Percentiles rank a stretch among this genome's conserved stretches.
phyloP scores from a whole-genome alignment of 306 rosid genomes.

The Acacia melanoxylon region DNA sequence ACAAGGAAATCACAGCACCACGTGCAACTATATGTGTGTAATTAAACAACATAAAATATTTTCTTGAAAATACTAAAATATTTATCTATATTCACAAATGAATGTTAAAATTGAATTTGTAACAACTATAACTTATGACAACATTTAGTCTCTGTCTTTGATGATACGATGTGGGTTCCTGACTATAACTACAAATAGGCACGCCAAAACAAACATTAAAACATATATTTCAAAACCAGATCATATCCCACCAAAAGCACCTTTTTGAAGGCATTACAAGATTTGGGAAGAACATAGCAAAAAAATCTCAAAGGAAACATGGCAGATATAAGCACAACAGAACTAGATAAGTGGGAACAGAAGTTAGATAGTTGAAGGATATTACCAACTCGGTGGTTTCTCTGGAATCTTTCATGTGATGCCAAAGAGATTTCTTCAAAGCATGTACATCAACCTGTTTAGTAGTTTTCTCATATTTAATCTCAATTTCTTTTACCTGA shows the following conservation, averaged over 20 bases:
- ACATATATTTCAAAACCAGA: not conserved
- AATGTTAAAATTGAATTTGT: not conserved
- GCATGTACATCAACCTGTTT: not conserved
- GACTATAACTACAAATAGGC: not conserved
- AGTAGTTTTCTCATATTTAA: not conserved
- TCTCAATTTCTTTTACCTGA: not conserved
- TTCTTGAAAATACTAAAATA: not conserved
- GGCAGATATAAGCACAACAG: not conserved
- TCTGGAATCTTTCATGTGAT: not conserved
- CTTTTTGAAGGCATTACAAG: not conserved
- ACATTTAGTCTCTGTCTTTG: not conserved
- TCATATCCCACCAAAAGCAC: not conserved
- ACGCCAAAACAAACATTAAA: not conserved
- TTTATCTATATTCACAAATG: not conserved
- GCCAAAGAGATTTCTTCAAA: slow-evolving; percentile 4
- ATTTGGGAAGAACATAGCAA: not conserved
- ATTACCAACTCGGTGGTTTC: not conserved
- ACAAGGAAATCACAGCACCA: not conserved
- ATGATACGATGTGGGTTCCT: not conserved
- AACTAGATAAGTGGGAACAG: not conserved
- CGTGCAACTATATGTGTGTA: not conserved
- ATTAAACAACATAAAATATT: not conserved
- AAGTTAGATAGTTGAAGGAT: not conserved
- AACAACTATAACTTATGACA: not conserved
- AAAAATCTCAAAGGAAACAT: not conserved